Base-by-base conservation (phyloP, 2,329 filamentous ascomycete species). In the Trichocomaceae sp. region DNA sequence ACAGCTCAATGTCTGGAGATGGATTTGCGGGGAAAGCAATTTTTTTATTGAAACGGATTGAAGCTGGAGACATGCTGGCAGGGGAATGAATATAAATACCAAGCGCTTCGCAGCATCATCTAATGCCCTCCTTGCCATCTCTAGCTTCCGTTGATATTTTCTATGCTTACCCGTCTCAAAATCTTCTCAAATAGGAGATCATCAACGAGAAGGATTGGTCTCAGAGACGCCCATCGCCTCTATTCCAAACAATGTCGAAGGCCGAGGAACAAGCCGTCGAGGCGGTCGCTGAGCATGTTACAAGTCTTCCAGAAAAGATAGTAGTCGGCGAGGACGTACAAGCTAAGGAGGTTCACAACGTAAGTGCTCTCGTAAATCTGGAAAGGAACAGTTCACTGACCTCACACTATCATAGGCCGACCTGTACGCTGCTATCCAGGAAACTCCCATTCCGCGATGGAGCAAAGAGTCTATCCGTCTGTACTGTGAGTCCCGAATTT, bases 351-450 rank as follows among this genome's bases (percentile, higher is more conserved):
- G 54, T 56, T 23, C 17, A 26, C 54, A 56, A 47, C 10, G 54
- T 56, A 41, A 47, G 54, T 48, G 33, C 15, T 37, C 3, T 44
- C 17, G 26, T 5, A 39, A 45, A 39, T 26, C 7, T 26, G 26
- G 12, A n/a, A 44, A 29, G 74, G 75, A 35, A 67, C 2, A 35
- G 68, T 60, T 76, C 75, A 62, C 72, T 76, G 54, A 63, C 69
- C 67, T 44, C n/a, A 59, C 5, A 35, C n/a, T 8, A 23, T 20
- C 13, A 8, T 4, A 78, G 76, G 76, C 77, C 63, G 75, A 78
- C 42, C 64, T 79, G 23, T 78, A 65, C 60, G 75, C 76, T 39
- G 76, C 76, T 41, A 65, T 78, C 45, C 66, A 76, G 49, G 75
- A 77, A 60, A 71, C 72, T 44, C 71, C 74, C 33, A n/a, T 78